These are phyloP conservation scores for Xylaria sp. DNA, from an alignment of 2,329 filamentous ascomycete species.

Conservation along the genomic window DNA sequence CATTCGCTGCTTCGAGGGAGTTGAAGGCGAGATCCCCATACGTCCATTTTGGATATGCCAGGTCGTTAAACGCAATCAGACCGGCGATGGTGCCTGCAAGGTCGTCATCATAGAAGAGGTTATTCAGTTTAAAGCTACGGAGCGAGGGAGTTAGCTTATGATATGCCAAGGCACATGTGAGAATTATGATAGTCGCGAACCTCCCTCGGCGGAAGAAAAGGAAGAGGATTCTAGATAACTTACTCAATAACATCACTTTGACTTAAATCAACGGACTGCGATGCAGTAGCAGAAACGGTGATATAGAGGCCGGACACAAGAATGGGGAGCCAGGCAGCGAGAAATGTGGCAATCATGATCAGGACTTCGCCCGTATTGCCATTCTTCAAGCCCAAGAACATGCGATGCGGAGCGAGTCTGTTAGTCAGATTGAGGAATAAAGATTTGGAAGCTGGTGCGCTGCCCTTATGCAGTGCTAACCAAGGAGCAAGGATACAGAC, in stretches of 20 bases:
- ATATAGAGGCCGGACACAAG: conserved; percentile 33
- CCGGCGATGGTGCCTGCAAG: conserved; percentile 29
- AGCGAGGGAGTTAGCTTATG: not conserved
- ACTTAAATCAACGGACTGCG: conserved; percentile 11
- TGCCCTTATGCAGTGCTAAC: conserved; percentile 31
- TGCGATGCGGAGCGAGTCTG: conserved; percentile 28
- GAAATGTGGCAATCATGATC: conserved; percentile 24
- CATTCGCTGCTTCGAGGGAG: conserved; percentile 1
- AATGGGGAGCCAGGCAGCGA: conserved; percentile 32
- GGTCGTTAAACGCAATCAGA: conserved; percentile 24
- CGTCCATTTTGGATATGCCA: conserved; percentile 31
- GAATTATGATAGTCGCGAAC: not conserved
- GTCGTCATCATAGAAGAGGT: conserved; percentile 29
- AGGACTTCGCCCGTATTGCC: conserved; percentile 20
- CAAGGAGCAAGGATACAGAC: conserved; percentile 30
- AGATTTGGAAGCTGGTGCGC: conserved; percentile 32
- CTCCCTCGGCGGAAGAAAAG: not conserved
- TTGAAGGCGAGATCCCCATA: conserved; percentile 33
- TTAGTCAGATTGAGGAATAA: conserved; percentile 33
- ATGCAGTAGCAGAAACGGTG: conserved; percentile 11
- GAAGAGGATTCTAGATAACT: not conserved
- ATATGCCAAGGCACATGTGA: not conserved
- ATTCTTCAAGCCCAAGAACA: conserved; percentile 26
- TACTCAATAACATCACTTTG: conserved; percentile 31
- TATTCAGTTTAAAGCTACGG: conserved; percentile 24